phyloP scores from a whole-genome alignment of 768 basidiomycete species.

The Panus rudis region DNA sequence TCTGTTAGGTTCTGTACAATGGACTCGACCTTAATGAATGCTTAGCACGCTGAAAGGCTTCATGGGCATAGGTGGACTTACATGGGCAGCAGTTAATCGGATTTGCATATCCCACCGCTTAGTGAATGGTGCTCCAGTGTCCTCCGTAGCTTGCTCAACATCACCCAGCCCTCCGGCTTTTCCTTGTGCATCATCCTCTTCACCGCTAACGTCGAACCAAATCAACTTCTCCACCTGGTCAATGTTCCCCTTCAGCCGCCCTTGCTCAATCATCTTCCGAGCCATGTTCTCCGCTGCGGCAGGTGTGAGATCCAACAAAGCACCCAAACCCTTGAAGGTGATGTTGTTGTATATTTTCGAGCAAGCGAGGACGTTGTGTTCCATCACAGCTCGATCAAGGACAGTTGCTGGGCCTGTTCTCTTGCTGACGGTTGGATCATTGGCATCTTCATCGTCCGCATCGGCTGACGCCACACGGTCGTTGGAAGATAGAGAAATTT shows the following conservation, averaged over 20 bases:
- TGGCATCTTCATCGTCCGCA: slow-evolving; percentile 43
- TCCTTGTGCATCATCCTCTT: slow-evolving; percentile 89
- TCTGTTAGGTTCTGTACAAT: slow-evolving; percentile 79
- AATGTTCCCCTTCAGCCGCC: slow-evolving; percentile 85
- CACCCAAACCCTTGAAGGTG: slow-evolving; percentile 89
- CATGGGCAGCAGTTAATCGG: slow-evolving; percentile 79
- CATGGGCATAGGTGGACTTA: slow-evolving; percentile 28
- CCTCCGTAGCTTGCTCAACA: slow-evolving; percentile 75
- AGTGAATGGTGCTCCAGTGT: slow-evolving; percentile 84
- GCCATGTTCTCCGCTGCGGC: slow-evolving; percentile 97
- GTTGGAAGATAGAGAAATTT: slow-evolving; percentile 76
- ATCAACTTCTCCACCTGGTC: slow-evolving; percentile 95
- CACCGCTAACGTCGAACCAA: slow-evolving; percentile 81
- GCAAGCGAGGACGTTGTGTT: slow-evolving; percentile 95
- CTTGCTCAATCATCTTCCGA: slow-evolving; percentile 97
- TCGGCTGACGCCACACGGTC: slow-evolving; percentile 68
- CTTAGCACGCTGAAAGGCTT: slow-evolving; percentile 6
- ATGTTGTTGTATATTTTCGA: slow-evolving; percentile 98
- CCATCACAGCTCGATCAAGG: slow-evolving; percentile 95
- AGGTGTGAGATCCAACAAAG: slow-evolving; percentile 81
- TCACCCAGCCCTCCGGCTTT: slow-evolving; percentile 93
- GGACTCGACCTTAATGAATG: slow-evolving; percentile 58
- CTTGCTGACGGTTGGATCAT: slow-evolving; percentile 55
- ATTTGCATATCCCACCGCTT: slow-evolving; percentile 97
- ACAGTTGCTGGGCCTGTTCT: slow-evolving; percentile 93